Evolutionary conservation across 2,329 filamentous ascomycete species (phyloP).

Genomic region (Coniochaeta prunicola): DNA sequence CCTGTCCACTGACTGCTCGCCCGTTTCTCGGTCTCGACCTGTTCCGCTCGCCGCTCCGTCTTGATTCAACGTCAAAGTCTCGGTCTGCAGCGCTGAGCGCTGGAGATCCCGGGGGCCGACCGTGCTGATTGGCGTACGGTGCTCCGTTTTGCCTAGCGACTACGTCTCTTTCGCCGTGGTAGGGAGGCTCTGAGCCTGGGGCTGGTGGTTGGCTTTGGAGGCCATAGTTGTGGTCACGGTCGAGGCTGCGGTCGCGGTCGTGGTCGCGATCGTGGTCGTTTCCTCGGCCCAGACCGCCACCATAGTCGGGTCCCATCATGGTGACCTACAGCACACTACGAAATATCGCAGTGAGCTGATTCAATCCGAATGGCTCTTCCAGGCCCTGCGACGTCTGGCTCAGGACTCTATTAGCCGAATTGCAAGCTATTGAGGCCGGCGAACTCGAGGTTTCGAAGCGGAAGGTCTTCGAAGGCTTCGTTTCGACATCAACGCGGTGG

Average conservation of each 20-base stretch:
- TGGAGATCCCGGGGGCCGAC: slow-evolving; percentile 26
- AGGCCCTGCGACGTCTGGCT: not conserved
- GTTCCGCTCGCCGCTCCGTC: slow-evolving; percentile 50
- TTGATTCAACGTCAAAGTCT: slow-evolving; percentile 32
- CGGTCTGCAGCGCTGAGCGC: slow-evolving; percentile 24
- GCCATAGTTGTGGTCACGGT: slow-evolving; percentile 10
- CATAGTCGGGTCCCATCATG: slow-evolving; percentile 39
- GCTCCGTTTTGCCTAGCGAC: slow-evolving; percentile 11
- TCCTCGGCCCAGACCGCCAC: slow-evolving; percentile 18
- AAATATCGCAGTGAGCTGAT: not conserved
- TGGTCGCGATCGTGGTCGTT: not conserved
- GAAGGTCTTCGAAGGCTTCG: slow-evolving; percentile 12
- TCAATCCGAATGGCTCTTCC: not conserved
- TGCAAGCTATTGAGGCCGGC: not conserved
- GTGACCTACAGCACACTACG: slow-evolving; percentile 14
- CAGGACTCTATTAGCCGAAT: not conserved
- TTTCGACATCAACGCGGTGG: slow-evolving; percentile 10
- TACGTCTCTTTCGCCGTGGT: slow-evolving; percentile 18
- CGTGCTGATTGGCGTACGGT: slow-evolving; percentile 12
- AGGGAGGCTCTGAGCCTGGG: slow-evolving; percentile 8
- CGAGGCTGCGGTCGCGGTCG: slow-evolving; percentile 6
- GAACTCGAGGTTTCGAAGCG: slow-evolving; percentile 2
- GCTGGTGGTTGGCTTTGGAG: slow-evolving; percentile 3
- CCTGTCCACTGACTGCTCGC: slow-evolving; percentile 42
- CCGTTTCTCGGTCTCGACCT: slow-evolving; percentile 46